Evolutionary conservation across 73 alveolate species (phyloP).

Genomic region (Uronychia binucleata): DNA sequence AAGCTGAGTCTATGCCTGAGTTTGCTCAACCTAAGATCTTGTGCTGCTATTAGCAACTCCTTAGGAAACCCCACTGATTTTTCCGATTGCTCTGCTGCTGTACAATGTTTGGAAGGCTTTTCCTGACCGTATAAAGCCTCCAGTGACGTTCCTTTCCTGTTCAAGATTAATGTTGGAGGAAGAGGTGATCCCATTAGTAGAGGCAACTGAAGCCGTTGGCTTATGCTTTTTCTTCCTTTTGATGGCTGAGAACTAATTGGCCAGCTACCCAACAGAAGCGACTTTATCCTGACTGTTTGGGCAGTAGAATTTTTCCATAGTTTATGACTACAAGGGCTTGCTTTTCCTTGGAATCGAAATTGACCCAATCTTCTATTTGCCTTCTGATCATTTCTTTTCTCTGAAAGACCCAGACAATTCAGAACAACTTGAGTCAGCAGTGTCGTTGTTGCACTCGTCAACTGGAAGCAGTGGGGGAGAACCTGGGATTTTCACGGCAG

Average conservation of each 20-base stretch:
- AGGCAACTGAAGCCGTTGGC: not conserved
- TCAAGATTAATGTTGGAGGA: not conserved
- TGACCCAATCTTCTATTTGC: not conserved
- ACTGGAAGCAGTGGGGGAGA: no score
- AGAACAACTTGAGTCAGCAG: no score
- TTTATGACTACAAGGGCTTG: not conserved
- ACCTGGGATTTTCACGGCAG: no score
- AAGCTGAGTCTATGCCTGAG: not conserved
- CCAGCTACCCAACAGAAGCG: not conserved
- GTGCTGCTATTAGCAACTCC: not conserved
- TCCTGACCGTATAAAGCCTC: not conserved
- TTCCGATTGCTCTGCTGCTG: not conserved
- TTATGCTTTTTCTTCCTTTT: not conserved
- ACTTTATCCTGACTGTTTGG: not conserved
- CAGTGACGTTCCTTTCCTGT: not conserved
- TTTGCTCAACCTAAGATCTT: not conserved
- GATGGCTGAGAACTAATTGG: not conserved
- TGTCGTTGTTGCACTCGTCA: no score
- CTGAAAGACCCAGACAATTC: no score
- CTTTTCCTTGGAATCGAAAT: not conserved
- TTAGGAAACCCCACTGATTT: not conserved
- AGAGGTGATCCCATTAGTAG: not conserved
- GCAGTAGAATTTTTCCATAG: not conserved
- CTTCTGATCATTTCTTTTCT: not conserved
- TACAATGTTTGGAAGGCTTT: not conserved